Conservation (phyloP, 768 basidiomycete genomes). For the Kwoniella dejecticola region DNA sequence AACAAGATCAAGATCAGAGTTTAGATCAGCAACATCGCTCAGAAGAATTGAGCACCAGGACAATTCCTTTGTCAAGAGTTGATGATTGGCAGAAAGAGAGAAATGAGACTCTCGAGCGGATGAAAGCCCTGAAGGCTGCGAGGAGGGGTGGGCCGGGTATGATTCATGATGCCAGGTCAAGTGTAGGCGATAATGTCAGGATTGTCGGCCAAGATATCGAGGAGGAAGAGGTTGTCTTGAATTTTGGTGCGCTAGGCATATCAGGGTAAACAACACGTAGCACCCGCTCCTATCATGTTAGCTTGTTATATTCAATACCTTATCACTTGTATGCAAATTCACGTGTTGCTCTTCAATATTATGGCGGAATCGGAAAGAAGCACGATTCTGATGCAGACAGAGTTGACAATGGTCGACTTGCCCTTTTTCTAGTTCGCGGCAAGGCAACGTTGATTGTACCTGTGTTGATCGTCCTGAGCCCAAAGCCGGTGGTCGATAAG, state of each 20-base stretch:
- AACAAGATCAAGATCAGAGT: no score
- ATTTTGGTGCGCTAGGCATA: constrained; percentile 10
- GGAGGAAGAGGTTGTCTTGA: constrained; percentile 16
- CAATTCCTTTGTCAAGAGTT: background rate
- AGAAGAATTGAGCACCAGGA: background rate
- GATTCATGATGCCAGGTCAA: constrained; percentile 6
- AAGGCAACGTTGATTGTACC: no score
- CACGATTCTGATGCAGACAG: no score
- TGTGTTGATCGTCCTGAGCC: no score
- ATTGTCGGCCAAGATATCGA: constrained; percentile 26
- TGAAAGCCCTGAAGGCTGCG: constrained; percentile 51
- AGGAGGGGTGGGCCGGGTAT: constrained; percentile 32
- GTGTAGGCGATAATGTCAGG: constrained; percentile 16
- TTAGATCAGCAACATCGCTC: background rate
- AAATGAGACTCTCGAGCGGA: constrained; percentile 55
- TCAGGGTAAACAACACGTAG: background rate
- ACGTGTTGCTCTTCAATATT: no score
- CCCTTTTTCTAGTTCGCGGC: no score
- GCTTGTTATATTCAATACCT: background rate
- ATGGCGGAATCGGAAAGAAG: no score
- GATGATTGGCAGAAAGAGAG: constrained; percentile 58
- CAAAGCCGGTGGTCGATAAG: no score
- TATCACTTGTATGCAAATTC: constrained; percentile 4
- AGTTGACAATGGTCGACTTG: no score
- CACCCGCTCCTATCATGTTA: no score